These are phyloP conservation scores for Boletus eberwhitei DNA, from an alignment of 768 basidiomycete genomes.

Conservation along the genomic window DNA sequence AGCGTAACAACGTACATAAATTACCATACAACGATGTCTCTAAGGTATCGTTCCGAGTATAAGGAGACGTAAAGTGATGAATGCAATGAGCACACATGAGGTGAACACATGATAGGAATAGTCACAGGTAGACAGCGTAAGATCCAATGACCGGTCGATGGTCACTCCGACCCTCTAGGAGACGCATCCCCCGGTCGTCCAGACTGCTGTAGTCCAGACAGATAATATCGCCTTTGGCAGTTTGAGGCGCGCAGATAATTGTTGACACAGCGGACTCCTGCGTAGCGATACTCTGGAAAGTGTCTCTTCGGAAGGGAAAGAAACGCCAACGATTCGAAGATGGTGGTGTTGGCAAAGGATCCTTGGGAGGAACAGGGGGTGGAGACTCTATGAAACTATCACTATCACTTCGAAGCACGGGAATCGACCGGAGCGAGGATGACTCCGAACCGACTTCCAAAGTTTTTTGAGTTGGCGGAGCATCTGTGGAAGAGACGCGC, in stretches of 20 bases:
- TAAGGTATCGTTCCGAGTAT: constrained; percentile 19
- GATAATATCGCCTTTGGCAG: constrained; percentile 63
- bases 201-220: constrained; percentile 73
- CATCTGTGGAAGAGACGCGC: constrained; percentile 15
- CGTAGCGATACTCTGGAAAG: constrained; percentile 27
- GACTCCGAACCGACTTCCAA: constrained; percentile 9
- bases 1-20: constrained; percentile 15
- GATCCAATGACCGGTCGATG: constrained; percentile 83
- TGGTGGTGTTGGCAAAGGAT: constrained; percentile 21
- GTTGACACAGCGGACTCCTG: constrained; percentile 24
- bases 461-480: constrained; percentile 2
- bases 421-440: constrained; percentile 11
- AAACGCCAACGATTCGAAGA: constrained; percentile 47
- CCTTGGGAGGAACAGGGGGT: constrained; percentile 31
- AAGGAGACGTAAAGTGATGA: neutral
- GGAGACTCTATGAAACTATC: constrained; percentile 22
- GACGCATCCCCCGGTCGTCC: constrained; percentile 71
- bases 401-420: constrained; percentile 10
- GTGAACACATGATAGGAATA: neutral
- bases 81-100: constrained; percentile 13
- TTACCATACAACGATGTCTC: constrained; percentile 11
- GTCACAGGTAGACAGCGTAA: constrained; percentile 64
- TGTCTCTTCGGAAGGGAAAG: constrained; percentile 45
- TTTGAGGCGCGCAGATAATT: constrained; percentile 25
- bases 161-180: constrained; percentile 75